A percentile compares a stretch with the other conserved stretches of the same genome.
Evolutionary conservation across 2,329 filamentous ascomycete genomes (phyloP).

Genomic region (Fusarium newnesense): DNA sequence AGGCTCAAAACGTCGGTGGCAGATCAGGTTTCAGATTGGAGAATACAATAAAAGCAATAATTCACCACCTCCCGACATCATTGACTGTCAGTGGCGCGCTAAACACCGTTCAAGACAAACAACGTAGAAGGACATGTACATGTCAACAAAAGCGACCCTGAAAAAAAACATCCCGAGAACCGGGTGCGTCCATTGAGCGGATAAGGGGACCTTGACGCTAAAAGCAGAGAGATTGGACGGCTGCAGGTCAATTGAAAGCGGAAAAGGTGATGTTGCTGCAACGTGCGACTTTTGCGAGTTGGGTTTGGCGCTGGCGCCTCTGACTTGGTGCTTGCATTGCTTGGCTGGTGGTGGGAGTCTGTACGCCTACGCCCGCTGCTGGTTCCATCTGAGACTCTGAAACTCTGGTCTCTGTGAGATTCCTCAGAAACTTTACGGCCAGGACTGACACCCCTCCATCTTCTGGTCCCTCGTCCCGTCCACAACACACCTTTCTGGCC

Average conservation of each 20-base stretch:
- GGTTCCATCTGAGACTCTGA: slow-evolving; percentile 17
- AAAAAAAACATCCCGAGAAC: slow-evolving; percentile 27
- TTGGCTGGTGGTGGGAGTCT: slow-evolving; percentile 32
- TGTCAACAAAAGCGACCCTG: slow-evolving; percentile 8
- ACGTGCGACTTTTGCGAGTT: slow-evolving; percentile 31
- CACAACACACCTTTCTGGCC: slow-evolving; percentile 4
- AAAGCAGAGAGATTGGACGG: slow-evolving; percentile 23
- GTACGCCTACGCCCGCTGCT: slow-evolving; percentile 30
- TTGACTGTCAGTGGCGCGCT: slow-evolving; percentile 14
- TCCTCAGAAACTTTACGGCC: slow-evolving; percentile 15
- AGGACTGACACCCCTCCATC: slow-evolving; percentile 1
- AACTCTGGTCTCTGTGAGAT: not conserved
- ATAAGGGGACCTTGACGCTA: slow-evolving; percentile 33
- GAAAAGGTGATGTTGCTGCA: slow-evolving; percentile 22
- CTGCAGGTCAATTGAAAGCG: slow-evolving; percentile 25
- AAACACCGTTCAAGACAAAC: slow-evolving; percentile 1
- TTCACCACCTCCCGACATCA: not conserved
- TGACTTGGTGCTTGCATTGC: slow-evolving; percentile 1
- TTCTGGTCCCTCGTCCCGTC: slow-evolving; percentile 22
- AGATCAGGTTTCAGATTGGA: slow-evolving; percentile 19
- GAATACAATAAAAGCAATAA: not conserved
- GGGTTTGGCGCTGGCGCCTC: slow-evolving; percentile 10
- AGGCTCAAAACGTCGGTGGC: slow-evolving; percentile 37
- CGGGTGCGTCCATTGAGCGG: slow-evolving; percentile 25
- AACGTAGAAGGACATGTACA: not conserved